These are phyloP conservation scores for Talaromyces sp. DNA, from an alignment of 2,329 filamentous ascomycete genomes.

Conservation along the genomic window DNA sequence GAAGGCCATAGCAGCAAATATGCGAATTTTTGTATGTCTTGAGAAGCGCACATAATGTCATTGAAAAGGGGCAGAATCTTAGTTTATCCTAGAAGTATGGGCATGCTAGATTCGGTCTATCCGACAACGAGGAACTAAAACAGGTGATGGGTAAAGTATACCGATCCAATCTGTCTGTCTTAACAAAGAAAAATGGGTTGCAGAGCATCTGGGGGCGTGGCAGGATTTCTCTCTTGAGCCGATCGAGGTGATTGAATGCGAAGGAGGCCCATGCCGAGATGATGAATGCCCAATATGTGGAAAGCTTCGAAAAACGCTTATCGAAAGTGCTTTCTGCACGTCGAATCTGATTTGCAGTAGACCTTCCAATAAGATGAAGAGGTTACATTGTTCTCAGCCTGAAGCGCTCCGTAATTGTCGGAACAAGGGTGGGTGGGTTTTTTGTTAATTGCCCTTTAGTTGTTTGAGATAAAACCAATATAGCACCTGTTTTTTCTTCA, in stretches of 20 bases:
- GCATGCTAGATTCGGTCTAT: too few species aligned
- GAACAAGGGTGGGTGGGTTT: neutral
- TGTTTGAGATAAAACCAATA: neutral
- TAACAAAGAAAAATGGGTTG: conserved; percentile 12
- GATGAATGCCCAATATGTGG: conserved; percentile 24
- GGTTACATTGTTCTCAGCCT: neutral
- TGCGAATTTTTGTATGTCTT: too few species aligned
- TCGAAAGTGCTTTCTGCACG: neutral
- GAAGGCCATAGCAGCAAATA: too few species aligned
- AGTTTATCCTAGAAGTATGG: too few species aligned
- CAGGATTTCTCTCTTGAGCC: conserved; percentile 19
- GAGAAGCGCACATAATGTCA: too few species aligned
- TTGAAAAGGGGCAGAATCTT: too few species aligned
- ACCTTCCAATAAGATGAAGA: neutral
- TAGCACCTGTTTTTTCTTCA: neutral
- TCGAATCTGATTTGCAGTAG: neutral
- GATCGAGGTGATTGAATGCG: conserved; percentile 23
- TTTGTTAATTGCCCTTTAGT: neutral
- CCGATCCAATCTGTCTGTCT: conserved; percentile 20
- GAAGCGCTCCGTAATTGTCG: neutral
- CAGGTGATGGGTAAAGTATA: too few species aligned
- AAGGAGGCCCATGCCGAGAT: conserved; percentile 31
- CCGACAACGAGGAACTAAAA: too few species aligned
- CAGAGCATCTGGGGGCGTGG: conserved; percentile 23
- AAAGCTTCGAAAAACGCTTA: neutral